Evolutionary conservation across 2,329 filamentous ascomycete genomes (phyloP).

Genomic region (Pseudogymnoascus sp.): DNA sequence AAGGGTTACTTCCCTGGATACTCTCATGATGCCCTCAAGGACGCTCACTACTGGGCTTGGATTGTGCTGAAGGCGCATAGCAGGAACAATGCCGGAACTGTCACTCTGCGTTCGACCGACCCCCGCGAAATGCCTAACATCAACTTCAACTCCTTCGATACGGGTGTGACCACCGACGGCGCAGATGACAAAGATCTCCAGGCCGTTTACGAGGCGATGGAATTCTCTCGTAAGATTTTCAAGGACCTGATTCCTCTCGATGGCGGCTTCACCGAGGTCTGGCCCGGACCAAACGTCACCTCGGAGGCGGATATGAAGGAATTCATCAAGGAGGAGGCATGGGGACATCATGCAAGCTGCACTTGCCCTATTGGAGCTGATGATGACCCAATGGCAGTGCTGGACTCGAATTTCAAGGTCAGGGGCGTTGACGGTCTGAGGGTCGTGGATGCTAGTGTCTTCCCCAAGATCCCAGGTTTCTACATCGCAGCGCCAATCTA

Average conservation of each 20-base stretch:
- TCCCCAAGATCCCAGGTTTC: conserved; percentile 43
- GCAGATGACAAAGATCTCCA: conserved; percentile 14
- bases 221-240: conserved; percentile 28
- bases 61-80: conserved; percentile 52
- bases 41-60: conserved; percentile 31
- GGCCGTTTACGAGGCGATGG: conserved; percentile 14
- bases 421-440: conserved; percentile 45
- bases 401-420: conserved; percentile 50
- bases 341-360: conserved; percentile 50
- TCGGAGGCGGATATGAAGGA: conserved; percentile 37
- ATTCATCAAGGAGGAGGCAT: conserved; percentile 41
- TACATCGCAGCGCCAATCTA: conserved; percentile 44
- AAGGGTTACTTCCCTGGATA: conserved; percentile 37
- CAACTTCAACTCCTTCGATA: conserved; percentile 49
- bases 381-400: conserved; percentile 44
- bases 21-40: conserved; percentile 29
- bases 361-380: conserved; percentile 47
- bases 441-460: conserved; percentile 54
- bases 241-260: conserved; percentile 33
- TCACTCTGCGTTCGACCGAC: conserved; percentile 51
- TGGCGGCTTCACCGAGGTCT: conserved; percentile 35
- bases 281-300: conserved; percentile 34
- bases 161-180: conserved; percentile 27
- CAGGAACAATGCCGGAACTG: conserved; percentile 51
- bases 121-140: conserved; percentile 57